These are phyloP conservation scores for Sonneratia alba DNA, from an alignment of 345 rosid species.

Conservation along the genomic window DNA sequence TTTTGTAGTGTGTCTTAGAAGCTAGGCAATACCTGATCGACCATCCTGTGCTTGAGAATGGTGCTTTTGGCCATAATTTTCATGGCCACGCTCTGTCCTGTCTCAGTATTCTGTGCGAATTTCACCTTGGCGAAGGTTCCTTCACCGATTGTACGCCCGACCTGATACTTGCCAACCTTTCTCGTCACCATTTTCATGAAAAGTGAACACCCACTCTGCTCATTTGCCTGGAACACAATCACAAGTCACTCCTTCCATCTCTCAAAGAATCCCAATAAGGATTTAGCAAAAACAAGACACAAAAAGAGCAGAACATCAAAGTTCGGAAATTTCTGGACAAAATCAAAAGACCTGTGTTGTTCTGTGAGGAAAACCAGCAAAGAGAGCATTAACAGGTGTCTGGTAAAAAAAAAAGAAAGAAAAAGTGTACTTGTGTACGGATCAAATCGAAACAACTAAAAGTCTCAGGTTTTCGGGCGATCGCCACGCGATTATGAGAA, in stretches of 20 bases:
- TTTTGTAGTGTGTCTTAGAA: background rate
- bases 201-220: background rate
- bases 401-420: background rate
- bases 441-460: background rate
- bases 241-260: background rate
- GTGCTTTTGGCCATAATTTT: slow-evolving; percentile 69
- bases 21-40: slow-evolving; percentile 58
- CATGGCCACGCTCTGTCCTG: slow-evolving; percentile 77
- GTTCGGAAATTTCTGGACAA: background rate
- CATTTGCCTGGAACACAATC: slow-evolving; percentile 2
- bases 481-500: background rate
- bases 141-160: slow-evolving; percentile 82
- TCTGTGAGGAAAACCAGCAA: background rate
- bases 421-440: background rate
- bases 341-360: background rate
- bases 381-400: background rate
- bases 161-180: slow-evolving; percentile 71
- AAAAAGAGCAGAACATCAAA: background rate
- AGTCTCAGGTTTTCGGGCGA: background rate
- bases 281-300: background rate
- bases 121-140: slow-evolving; percentile 96
- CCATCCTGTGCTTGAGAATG: slow-evolving; percentile 78
- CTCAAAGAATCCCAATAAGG: background rate
- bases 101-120: slow-evolving; percentile 65
- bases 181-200: slow-evolving; percentile 24